These are phyloP conservation scores for Serendipita sp. DNA, from an alignment of 768 basidiomycete genomes.

Conservation along the genomic window DNA sequence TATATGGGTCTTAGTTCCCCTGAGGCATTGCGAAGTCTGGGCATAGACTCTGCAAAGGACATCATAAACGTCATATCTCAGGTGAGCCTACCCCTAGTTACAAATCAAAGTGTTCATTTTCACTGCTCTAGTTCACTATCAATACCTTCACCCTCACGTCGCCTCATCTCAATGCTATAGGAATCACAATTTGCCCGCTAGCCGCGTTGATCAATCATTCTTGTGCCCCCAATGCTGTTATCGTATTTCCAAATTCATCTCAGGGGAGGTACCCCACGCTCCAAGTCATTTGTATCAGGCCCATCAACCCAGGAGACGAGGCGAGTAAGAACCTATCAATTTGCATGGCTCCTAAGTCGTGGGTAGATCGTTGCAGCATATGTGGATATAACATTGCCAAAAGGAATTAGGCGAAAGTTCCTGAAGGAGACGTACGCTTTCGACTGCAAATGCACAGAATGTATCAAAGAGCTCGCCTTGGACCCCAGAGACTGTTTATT, in stretches of 20 bases:
- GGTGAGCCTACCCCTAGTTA: constrained; percentile 24
- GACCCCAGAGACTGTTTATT: constrained; percentile 55
- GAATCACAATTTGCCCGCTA: constrained; percentile 65
- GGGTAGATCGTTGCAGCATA: constrained; percentile 64
- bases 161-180: constrained; percentile 62
- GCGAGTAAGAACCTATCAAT: constrained; percentile 21
- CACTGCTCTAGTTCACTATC: constrained; percentile 52
- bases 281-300: constrained; percentile 52
- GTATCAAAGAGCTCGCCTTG: constrained; percentile 20
- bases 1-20: constrained; percentile 49
- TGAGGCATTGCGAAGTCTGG: constrained; percentile 39
- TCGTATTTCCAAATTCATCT: constrained; percentile 65
- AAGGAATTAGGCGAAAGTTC: constrained; percentile 31
- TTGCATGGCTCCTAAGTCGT: not conserved
- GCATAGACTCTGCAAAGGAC: constrained; percentile 40
- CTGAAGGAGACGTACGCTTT: constrained; percentile 68
- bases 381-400: constrained; percentile 66
- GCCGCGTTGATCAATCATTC: constrained; percentile 79
- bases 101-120: not conserved
- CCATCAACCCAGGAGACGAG: constrained; percentile 53
- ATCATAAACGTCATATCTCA: constrained; percentile 58
- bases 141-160: constrained; percentile 82
- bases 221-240: constrained; percentile 72
- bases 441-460: constrained; percentile 49
- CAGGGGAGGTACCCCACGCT: constrained; percentile 16